phyloP scores from a whole-genome alignment of 331 rosid genomes.

The Phaseolus coccineus region DNA sequence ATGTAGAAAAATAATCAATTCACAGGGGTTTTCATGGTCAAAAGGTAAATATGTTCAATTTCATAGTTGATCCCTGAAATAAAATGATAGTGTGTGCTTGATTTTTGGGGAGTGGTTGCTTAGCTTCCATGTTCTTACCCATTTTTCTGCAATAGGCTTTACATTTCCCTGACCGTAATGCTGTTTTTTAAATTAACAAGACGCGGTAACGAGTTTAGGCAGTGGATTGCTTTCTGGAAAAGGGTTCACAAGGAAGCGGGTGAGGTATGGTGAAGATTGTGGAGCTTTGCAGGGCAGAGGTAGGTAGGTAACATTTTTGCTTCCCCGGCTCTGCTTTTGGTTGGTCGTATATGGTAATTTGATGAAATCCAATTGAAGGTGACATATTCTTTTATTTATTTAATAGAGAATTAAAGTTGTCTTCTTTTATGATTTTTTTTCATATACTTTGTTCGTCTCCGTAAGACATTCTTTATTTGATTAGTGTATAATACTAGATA shows the following conservation, averaged over 20 bases:
- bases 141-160: neutral
- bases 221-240: neutral
- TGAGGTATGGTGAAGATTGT: neutral
- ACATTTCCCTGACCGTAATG: too few species aligned
- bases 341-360: neutral
- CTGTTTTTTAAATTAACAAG: neutral
- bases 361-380: neutral
- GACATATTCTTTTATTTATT: neutral
- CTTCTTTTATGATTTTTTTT: too few species aligned
- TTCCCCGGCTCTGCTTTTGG: neutral
- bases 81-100: neutral
- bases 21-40: neutral
- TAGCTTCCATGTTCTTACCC: neutral
- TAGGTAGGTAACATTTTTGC: neutral
- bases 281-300: neutral
- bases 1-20: neutral
- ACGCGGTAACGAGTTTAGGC: neutral
- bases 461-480: neutral
- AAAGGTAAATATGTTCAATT: constrained; percentile 17
- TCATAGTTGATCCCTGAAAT: neutral
- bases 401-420: too few species aligned
- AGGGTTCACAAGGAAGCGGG: neutral
- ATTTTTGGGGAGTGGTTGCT: neutral
- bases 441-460: neutral
- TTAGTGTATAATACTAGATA: too few species aligned